A percentile compares a stretch with the other conserved stretches of the same genome.
Evolutionary conservation across 1,284 basidiomycete species (phyloP).

Genomic region (Thecaphora thlaspeos): DNA sequence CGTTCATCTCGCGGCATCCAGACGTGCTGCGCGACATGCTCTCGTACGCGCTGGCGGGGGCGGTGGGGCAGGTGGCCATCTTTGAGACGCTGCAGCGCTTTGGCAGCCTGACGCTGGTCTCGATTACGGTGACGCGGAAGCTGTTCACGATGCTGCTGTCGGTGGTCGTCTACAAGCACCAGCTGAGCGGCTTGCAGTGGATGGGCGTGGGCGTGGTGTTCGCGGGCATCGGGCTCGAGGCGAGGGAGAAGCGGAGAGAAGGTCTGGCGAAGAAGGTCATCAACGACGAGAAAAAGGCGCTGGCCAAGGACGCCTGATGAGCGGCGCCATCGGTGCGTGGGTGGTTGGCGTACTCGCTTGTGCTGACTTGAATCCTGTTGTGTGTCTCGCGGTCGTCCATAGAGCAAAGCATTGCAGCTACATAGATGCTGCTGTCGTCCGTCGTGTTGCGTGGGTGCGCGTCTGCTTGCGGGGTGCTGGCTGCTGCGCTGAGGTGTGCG

Average conservation of each 20-base stretch:
- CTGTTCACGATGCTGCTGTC: conserved; percentile 97
- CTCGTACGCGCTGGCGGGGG: conserved; percentile 85
- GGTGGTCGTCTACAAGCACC: conserved; percentile 88
- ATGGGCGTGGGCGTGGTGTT: conserved; percentile 85
- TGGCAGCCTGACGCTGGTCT: conserved; percentile 75
- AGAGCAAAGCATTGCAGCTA: no score
- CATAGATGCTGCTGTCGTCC: no score
- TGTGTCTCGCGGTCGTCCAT: no score
- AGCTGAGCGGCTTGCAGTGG: conserved; percentile 83
- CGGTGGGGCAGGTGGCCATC: conserved; percentile 93
- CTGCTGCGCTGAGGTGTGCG: no score
- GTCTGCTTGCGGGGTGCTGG: no score
- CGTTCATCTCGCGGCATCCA: conserved; percentile 77
- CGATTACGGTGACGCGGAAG: conserved; percentile 72
- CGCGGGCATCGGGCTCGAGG: conserved; percentile 88
- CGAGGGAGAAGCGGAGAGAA: conserved; percentile 62
- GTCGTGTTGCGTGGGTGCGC: no score
- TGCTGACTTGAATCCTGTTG: no score
- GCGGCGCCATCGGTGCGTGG: no score
- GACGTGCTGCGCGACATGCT: conserved; percentile 73
- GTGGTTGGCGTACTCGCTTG: no score
- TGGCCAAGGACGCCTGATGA: conserved; percentile 25
- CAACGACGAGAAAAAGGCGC: conserved; percentile 19
- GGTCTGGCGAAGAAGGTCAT: conserved; percentile 32
- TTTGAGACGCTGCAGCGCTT: conserved; percentile 97